Evolutionary conservation across 2,329 filamentous ascomycete genomes (phyloP), one percentile per base, ranked within the genome.

Genomic region (Calonectria pauciramosa): DNA sequence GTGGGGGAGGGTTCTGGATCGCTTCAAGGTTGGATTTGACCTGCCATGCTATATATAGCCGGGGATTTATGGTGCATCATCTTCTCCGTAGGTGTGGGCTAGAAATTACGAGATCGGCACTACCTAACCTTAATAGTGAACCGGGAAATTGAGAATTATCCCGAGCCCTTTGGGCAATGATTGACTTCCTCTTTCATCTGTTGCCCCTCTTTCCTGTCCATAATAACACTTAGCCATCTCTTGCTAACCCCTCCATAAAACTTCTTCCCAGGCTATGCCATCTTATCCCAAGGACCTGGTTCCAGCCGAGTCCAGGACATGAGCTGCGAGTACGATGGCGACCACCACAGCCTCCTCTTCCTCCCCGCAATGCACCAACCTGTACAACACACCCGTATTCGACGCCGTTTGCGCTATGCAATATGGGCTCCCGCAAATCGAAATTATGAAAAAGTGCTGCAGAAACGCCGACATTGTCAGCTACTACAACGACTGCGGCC

Each of bases 401-500:
- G 88, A 89, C 72, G 80, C 84, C 11, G 85, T 85, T 47, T 90
- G 88, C 80, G 88, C 83, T 3, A 82, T 88, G 54, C 80, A 85
- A 18, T 81, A 82, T 63, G 81, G 80, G 74, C 82, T 83, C 8
- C 87, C 88, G 76, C 83, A 86, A 82, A 84, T 86, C 63, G 82
- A 85, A 47, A 82, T 86, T 71, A 86, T 88, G 83, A 75, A 82
- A 47, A 77, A 81, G 26, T 90, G 88, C 85, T 90, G 88, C 83
- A 82, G 83, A 26, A 75, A 81, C n/a, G 86, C 87, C 63, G 80
- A 84, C 20, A 82, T 89, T 34, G 80, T 86, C 51, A 82, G 83
- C 74, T 89, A 89, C 85, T 83, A 86, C 77, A 79, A 85, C 80
- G 82, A 85, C 79, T 90, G 88, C 83, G 87, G 86, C 38, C 78